Evolutionary conservation across 352 stramenopile species (phyloP), one percentile per base, ranked within the genome.

Genomic region (Aphanomyces cochlioides): DNA sequence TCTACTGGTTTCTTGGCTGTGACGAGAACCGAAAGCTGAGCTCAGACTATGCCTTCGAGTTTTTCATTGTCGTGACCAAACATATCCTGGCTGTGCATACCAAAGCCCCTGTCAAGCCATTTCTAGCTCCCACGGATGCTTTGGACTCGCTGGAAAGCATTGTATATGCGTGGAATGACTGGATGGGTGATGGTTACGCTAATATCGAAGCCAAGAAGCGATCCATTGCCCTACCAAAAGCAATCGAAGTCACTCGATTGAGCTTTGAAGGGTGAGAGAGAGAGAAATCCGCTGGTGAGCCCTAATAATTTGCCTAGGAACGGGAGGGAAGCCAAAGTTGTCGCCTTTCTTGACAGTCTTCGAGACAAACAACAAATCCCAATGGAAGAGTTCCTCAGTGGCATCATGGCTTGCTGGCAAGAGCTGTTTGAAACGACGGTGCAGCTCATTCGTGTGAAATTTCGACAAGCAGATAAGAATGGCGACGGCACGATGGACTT

Each of bases 401-500:
- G 38, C 4, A 48, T 67, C 28, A 67, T 67, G 59, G 59, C 54
- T 40, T 48, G 19, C 39, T 67, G 59, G 59, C n/a, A 38, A n/a
- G 39, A 56, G 41, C 15, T 21, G 5, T 54, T 67, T 36, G 59
- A 67, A 28, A 38, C 15, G 10, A 48, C 43, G 6, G 59, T 67
- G 41, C 39, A 56, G 41, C 15, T 56, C 2, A 48, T 67, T 17
- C 59, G 59, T n/a, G 17, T 56, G 15, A 67, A 67, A 37, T 67
- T 67, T 41, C 19, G 37, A 28, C 41, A 67, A 38, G 59, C 59
- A 41, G 59, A 67, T 45, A 67, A 67, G 43, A 67, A 67, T 45
- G 59, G 59, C 59, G 59, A 67, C 28, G 59, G 59, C 39, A 56
- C 59, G 6, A 67, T 67, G 59, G 59, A 67, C 21, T 67, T 67